A percentile compares a stretch with the other conserved stretches of the same genome.
phyloP scores from a whole-genome alignment of 2,329 filamentous ascomycete species.

The Pseudogymnoascus sp. region DNA sequence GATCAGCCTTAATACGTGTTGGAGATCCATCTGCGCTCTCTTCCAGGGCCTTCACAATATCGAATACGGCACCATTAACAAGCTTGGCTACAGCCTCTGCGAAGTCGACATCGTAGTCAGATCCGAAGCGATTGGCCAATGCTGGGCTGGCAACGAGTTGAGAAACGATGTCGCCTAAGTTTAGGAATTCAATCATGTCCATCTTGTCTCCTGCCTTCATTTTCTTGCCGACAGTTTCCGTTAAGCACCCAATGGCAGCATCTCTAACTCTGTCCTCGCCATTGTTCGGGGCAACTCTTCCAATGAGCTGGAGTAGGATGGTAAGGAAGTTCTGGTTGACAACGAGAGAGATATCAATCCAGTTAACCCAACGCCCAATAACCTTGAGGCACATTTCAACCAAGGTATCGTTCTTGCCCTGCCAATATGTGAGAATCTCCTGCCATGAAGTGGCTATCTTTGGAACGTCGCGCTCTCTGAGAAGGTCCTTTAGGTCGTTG shows the following conservation, averaged over 20 bases:
- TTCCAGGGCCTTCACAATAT: constrained; percentile 82
- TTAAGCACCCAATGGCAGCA: constrained; percentile 88
- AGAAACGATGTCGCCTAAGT: constrained; percentile 73
- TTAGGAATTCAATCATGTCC: constrained; percentile 85
- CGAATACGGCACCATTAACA: constrained; percentile 80
- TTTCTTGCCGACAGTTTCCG: constrained; percentile 94
- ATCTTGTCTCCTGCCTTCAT: constrained; percentile 94
- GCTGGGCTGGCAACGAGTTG: constrained; percentile 80
- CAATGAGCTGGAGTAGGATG: constrained; percentile 77
- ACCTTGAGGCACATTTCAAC: constrained; percentile 84
- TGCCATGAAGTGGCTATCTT: constrained; percentile 89
- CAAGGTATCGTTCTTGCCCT: constrained; percentile 58
- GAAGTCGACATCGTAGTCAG: constrained; percentile 88
- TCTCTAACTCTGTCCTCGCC: constrained; percentile 74
- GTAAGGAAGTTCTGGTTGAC: constrained; percentile 84
- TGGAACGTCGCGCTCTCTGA: constrained; percentile 77
- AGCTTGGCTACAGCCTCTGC: constrained; percentile 93
- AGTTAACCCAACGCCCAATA: constrained; percentile 96
- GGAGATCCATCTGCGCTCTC: constrained; percentile 52
- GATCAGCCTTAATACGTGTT: constrained; percentile 67
- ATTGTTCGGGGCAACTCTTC: constrained; percentile 56
- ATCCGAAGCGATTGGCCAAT: constrained; percentile 69
- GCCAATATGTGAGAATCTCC: constrained; percentile 70
- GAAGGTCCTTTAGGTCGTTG: constrained; percentile 81
- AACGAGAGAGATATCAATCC: constrained; percentile 92